A percentile compares a stretch with the other conserved stretches of the same genome.
phyloP scores from a whole-genome alignment of 2,329 filamentous ascomycete species.

The Epichloe amarillans region DNA sequence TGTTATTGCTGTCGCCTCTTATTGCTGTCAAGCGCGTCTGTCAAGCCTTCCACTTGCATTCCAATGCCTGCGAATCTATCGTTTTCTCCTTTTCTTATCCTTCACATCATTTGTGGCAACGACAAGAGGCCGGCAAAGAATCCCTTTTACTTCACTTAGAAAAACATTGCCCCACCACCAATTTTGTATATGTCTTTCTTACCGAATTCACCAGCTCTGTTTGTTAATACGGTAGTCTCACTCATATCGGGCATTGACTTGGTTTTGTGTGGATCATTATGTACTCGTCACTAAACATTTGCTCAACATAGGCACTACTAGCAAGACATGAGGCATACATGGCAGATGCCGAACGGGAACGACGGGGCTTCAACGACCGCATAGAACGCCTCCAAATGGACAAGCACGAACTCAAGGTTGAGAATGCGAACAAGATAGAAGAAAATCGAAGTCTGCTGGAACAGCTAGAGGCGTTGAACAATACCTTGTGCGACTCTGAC shows the following conservation, averaged over 20 bases:
- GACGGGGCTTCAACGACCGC: conserved; percentile 53
- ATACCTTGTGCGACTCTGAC: conserved; percentile 66
- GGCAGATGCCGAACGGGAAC: conserved; percentile 79
- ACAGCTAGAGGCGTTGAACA: conserved; percentile 75
- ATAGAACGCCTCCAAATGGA: conserved; percentile 65
- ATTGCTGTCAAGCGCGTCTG: not conserved
- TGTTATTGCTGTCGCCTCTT: not conserved
- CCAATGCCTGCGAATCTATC: not conserved
- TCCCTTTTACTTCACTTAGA: not conserved
- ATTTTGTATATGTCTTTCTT: not conserved
- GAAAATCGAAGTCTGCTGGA: conserved; percentile 73
- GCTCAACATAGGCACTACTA: conserved; percentile 66
- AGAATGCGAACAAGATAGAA: conserved; percentile 65
- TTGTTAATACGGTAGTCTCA: not conserved
- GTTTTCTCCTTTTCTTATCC: not conserved
- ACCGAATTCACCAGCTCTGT: not conserved
- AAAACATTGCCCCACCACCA: not conserved
- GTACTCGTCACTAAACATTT: conserved; percentile 52
- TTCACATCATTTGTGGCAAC: not conserved
- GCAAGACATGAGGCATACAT: conserved; percentile 90
- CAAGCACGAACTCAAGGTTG: conserved; percentile 60
- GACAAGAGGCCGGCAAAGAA: not conserved
- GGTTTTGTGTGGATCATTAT: conserved; percentile 2
- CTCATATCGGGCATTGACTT: not conserved
- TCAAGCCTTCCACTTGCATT: conserved; percentile 3